Evolutionary conservation across 2,329 filamentous ascomycete species (phyloP), one percentile per base, ranked within the genome.

Genomic region (Fusarium euwallaceae): DNA sequence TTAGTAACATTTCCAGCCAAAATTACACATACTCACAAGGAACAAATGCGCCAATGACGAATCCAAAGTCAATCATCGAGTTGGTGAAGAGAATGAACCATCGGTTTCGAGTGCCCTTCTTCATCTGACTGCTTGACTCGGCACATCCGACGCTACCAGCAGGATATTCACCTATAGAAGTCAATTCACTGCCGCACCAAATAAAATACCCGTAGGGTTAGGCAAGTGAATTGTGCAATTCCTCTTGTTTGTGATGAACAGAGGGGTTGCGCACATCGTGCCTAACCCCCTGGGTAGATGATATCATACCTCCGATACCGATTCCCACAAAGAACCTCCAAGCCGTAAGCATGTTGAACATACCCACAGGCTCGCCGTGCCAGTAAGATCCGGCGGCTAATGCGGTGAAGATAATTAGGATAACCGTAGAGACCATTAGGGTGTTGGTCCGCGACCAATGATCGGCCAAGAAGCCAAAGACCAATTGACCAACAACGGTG

Each of bases 31-130:
- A 77, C 83, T 70, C 45, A 84, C 83, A 89, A 4, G 95, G 94
- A 2, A 97, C 91, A 71, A 97, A 90, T 0, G 94, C 92, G 10
- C 94, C 92, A 65, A 96, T 87, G 2, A 97, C 93, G 74, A 97
- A 98, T 1, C 94, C 95, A 79, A 84, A 89, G 80, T 97, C 94
- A 70, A 97, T 97, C 87, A 95, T 93, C 27, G 93, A 91, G 82
- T 97, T 97, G 56, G 94, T 97, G 82, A 97, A 97, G 74, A 97
- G 87, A 77, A 96, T 94, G 80, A 95, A 98, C 94, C 95, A 97
- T 43, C 93, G 88, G 80, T 98, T 96, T n/a, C 95, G 88, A 17
- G 93, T 92, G 12, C 95, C 95, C 17, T 84, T 82, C 82, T 95
- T 94, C 69, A 98, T 86, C 80, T 97, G 94, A 24, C 94, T 94